These are phyloP conservation scores for Auricularia sp. DNA, from an alignment of 768 basidiomycete genomes.

Conservation along the genomic window DNA sequence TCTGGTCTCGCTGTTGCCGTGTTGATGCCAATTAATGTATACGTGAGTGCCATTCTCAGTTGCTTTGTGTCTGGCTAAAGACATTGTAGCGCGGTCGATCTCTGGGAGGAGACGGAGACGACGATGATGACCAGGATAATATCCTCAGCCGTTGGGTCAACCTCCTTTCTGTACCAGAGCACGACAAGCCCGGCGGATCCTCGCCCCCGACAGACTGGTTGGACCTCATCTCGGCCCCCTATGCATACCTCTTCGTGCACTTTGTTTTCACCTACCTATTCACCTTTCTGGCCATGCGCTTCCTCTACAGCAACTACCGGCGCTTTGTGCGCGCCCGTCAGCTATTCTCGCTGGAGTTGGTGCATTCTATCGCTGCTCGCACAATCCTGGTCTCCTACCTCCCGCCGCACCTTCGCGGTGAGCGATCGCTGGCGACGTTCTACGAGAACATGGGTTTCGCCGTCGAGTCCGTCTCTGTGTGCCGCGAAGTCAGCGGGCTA, in stretches of 20 bases:
- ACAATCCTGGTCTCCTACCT: constrained; percentile 83
- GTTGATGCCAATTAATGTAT: constrained; percentile 94
- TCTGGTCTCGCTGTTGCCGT: constrained; percentile 71
- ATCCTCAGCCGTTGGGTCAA: constrained; percentile 31
- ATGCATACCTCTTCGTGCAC: constrained; percentile 80
- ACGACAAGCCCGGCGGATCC: constrained; percentile 26
- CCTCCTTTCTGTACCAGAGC: constrained; percentile 20
- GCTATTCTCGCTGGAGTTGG: constrained; percentile 87
- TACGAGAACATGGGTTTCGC: constrained; percentile 81
- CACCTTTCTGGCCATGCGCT: constrained; percentile 74
- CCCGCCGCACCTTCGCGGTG: constrained; percentile 75
- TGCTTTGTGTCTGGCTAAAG: no score
- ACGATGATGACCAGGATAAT: constrained; percentile 21
- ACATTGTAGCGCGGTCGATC: constrained; percentile 16
- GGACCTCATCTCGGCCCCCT: constrained; percentile 83
- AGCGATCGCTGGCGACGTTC: constrained; percentile 81
- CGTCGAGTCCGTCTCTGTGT: constrained; percentile 89
- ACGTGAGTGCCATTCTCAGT: constrained; percentile 32
- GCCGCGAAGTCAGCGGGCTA: constrained; percentile 68
- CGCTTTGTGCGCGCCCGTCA: constrained; percentile 86
- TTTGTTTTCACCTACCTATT: constrained; percentile 92
- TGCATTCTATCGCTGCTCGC: constrained; percentile 87
- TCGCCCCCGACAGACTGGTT: constrained; percentile 52
- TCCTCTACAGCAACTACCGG: constrained; percentile 81
- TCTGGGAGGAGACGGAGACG: constrained; percentile 38